A percentile compares a stretch with the other conserved stretches of the same genome.
Conservation (phyloP, 257 asterid genomes). For the Apocynum venetum region DNA sequence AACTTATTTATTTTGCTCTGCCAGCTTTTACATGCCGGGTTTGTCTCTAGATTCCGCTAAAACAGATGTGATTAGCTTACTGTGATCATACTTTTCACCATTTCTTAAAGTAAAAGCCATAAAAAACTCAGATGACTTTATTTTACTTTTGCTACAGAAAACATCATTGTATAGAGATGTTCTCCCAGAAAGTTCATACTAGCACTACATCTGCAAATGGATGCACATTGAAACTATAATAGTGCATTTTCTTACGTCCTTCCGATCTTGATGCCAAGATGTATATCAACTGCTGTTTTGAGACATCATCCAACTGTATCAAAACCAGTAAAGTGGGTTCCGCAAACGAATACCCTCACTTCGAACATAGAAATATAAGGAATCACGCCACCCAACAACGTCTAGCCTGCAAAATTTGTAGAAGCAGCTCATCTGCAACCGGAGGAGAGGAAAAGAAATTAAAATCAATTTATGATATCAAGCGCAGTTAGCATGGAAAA, state of each 20-base stretch:
- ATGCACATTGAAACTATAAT: not conserved
- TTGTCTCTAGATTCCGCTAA: not conserved
- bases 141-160: not conserved
- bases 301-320: not conserved
- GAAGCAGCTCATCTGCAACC: not conserved
- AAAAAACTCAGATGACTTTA: not conserved
- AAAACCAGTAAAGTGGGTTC: not conserved
- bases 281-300: not conserved
- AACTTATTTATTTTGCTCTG: not conserved
- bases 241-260: not conserved
- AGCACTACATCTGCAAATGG: not conserved
- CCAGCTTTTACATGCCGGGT: not conserved
- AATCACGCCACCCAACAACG: not conserved
- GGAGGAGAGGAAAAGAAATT: too few relatives aligned
- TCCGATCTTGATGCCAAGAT: not conserved
- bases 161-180: not conserved
- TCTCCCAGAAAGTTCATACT: not conserved
- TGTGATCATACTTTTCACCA: not conserved
- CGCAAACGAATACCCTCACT: not conserved
- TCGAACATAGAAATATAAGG: not conserved
- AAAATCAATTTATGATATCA: not conserved
- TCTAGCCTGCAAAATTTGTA: too few relatives aligned
- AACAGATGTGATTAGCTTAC: not conserved
- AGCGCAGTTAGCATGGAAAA: not conserved
- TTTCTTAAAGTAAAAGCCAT: not conserved